These are phyloP conservation scores for Spathaspora boniae DNA, from an alignment of 805 yeast species.

Conservation along the genomic window DNA sequence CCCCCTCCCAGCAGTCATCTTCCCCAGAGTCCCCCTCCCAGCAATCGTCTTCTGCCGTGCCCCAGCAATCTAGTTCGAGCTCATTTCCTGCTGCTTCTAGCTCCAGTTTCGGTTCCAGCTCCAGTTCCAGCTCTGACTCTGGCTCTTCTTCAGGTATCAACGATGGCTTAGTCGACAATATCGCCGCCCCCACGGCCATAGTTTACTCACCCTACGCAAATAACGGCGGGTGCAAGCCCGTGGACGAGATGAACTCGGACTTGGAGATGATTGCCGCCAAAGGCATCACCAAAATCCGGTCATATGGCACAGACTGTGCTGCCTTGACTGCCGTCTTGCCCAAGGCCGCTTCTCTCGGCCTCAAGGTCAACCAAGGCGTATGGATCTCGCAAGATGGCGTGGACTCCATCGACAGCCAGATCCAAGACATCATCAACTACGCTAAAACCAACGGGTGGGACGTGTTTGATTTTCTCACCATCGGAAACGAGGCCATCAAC, in stretches of 20 bases:
- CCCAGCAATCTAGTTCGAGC: slow-evolving; percentile 16
- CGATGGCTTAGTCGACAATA: slow-evolving; percentile 12
- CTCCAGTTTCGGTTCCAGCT: slow-evolving; percentile 16
- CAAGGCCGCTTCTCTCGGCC: slow-evolving; percentile 52
- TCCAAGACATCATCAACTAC: slow-evolving; percentile 48
- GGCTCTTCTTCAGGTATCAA: slow-evolving; percentile 13
- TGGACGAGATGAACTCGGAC: slow-evolving; percentile 53
- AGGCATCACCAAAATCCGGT: slow-evolving; percentile 65
- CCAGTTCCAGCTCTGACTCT: slow-evolving; percentile 16
- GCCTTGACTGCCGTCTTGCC: slow-evolving; percentile 65
- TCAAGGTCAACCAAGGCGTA: slow-evolving; percentile 81
- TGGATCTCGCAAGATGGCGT: slow-evolving; percentile 70
- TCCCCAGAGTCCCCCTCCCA: too few species aligned
- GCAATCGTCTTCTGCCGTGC: slow-evolving; percentile 12
- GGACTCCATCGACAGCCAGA: slow-evolving; percentile 62
- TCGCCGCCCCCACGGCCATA: slow-evolving; percentile 51
- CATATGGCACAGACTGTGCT: slow-evolving; percentile 87
- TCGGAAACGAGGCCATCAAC: slow-evolving; percentile 86
- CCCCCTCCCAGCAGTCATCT: too few species aligned
- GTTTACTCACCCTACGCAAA: slow-evolving; percentile 78
- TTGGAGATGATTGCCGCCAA: slow-evolving; percentile 52
- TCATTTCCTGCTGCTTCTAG: slow-evolving; percentile 12
- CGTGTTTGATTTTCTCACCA: slow-evolving; percentile 69
- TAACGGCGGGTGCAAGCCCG: slow-evolving; percentile 64
- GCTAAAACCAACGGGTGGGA: slow-evolving; percentile 59